Base-by-base conservation (phyloP, 2,329 filamentous ascomycete genomes). In the Cladosporium sphaerospermum region DNA sequence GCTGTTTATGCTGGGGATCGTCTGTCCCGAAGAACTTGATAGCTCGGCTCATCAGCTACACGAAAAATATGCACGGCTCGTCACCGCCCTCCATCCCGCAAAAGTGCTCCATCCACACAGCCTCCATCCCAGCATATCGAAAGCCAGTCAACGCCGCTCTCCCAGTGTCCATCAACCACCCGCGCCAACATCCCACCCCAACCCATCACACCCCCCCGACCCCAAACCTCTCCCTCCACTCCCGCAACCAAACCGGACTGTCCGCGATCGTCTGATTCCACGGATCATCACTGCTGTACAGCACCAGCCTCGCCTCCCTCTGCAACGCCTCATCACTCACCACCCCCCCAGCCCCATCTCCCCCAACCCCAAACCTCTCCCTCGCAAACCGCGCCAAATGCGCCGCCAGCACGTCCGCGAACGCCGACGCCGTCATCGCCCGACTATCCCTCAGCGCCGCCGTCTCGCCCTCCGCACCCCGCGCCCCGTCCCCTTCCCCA, bases 301-400 rank as follows among this genome's bases (percentile, higher is more conserved):
- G 53, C 16, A 76, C 71, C 31, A 62, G 62, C 11, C 74, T 65
- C 1, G 75, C 69, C 50, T 75, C 64, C 6, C 60, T 56, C 60
- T 77, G 74, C 8, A 77, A 62, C 66, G 74, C 70, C 9, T 72
- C 69, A 49, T 77, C 74, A 1, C 71, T 73, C 9, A 73, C 54
- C 11, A 66, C 53, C 23, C 23, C 23, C 4, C 23, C 23, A 28
- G 23, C 23, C 4, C 23, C 23, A 8, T 10, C 13, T 0, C 71
- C 63, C 31, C 71, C 62, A 32, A 64, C 64, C 13, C 67, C 54
- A 6, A 56, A 54, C 34, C 69, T 57, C 14, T 62, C 57, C 33
- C 68, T 64, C 9, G 70, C 71, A 44, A 67, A 74, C 14, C 60
- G 65, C 16, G 71, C 72, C 10, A 75, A 57, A 10, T 68, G 64